Conservation (phyloP, 257 asterid species). For the Solanum microdontum region DNA sequence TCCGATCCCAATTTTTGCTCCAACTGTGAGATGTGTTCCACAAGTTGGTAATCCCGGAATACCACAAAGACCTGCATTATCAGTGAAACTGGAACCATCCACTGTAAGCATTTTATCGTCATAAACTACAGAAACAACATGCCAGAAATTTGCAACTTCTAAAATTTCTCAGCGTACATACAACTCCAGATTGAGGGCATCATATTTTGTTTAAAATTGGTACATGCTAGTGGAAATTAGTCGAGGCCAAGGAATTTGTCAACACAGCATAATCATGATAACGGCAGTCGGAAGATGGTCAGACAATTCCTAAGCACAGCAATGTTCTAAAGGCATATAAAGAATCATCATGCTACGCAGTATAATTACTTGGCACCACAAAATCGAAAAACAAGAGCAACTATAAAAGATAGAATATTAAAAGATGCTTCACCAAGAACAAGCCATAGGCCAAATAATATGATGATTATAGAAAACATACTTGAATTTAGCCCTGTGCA, state of each 20-base stretch:
- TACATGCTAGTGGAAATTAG: background rate
- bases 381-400: background rate
- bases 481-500: conserved; percentile 83
- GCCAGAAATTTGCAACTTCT: background rate
- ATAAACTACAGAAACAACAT: background rate
- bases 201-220: background rate
- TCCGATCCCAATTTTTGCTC: conserved; percentile 69
- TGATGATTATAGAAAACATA: conserved; percentile 4
- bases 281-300: background rate
- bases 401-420: background rate
- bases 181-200: background rate
- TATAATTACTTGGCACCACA: background rate
- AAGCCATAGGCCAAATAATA: background rate
- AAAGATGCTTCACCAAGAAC: background rate
- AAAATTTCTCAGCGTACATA: background rate
- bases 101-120: background rate
- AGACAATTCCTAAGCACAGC: background rate
- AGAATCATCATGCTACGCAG: background rate
- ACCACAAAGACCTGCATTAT: conserved; percentile 91
- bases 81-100: conserved; percentile 70
- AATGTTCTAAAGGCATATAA: background rate
- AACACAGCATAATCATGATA: background rate
- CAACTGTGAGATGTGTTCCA: conserved; percentile 66
- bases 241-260: background rate
- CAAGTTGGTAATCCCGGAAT: conserved; percentile 80